These are phyloP conservation scores for Phytophthora chlamydospora DNA, from an alignment of 352 stramenopile genomes.

Conservation along the genomic window DNA sequence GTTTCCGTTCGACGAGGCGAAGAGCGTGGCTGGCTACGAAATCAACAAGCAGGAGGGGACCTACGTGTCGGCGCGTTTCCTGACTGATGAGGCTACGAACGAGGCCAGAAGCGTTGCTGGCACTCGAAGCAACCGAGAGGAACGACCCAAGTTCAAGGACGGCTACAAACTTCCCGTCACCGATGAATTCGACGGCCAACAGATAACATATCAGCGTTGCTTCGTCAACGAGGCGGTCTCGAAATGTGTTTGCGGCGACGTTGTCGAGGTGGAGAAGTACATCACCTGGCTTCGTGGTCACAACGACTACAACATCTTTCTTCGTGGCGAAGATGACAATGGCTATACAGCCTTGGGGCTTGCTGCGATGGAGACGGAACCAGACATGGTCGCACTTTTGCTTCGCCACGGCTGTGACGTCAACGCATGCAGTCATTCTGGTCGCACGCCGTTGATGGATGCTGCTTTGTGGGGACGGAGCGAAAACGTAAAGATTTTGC, in stretches of 20 bases:
- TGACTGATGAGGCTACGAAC: neutral
- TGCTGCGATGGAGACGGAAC: neutral
- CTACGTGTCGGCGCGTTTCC: conserved; percentile 1
- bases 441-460: neutral
- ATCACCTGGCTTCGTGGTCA: neutral
- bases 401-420: neutral
- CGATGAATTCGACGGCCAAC: no score
- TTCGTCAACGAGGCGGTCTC: no score
- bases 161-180: no score
- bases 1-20: neutral
- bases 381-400: neutral
- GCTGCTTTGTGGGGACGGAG: neutral
- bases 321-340: neutral
- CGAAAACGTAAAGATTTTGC: no score
- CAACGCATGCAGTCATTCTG: neutral
- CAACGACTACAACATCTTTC: neutral
- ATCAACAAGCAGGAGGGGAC: neutral
- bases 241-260: no score
- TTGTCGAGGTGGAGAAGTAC: no score
- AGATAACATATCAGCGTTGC: no score
- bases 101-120: no score
- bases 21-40: neutral
- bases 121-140: no score
- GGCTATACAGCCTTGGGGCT: neutral
- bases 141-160: no score